Evolutionary conservation across 306 rosid genomes (phyloP).

Genomic region (Carpinus fangiana): DNA sequence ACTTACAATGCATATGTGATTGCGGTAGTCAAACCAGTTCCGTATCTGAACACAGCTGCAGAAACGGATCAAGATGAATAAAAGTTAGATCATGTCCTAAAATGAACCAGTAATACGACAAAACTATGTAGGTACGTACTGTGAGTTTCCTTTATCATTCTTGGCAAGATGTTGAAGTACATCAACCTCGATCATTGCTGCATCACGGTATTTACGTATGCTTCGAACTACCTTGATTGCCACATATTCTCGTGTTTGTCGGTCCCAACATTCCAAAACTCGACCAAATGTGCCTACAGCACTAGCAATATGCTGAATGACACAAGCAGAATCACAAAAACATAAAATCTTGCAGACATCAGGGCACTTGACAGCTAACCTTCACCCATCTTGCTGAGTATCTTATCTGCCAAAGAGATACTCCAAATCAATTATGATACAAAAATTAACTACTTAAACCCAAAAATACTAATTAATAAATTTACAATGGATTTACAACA

Average conservation of each 20-base stretch:
- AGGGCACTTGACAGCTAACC: constrained; percentile 95
- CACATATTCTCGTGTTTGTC: constrained; percentile 77
- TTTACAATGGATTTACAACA: background rate
- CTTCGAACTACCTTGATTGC: constrained; percentile 91
- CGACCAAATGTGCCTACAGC: constrained; percentile 99
- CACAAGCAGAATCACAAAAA: constrained; percentile 74
- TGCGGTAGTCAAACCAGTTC: constrained; percentile 91
- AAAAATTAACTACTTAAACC: background rate
- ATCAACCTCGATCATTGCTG: constrained; percentile 93
- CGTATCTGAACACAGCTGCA: constrained; percentile 89
- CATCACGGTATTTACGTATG: constrained; percentile 82
- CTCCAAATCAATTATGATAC: background rate
- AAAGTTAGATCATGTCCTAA: constrained; percentile 23
- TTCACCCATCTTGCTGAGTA: constrained; percentile 97
- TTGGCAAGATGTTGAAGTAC: constrained; percentile 68
- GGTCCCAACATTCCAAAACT: constrained; percentile 99
- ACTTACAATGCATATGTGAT: constrained; percentile 97
- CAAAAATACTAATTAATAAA: background rate
- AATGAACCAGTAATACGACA: constrained; percentile 25
- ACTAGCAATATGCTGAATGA: constrained; percentile 94
- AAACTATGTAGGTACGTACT: constrained; percentile 41
- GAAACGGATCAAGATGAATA: constrained; percentile 22
- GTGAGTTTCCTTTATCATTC: constrained; percentile 58
- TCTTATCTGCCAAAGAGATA: constrained; percentile 64
- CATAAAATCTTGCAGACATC: constrained; percentile 76